These are phyloP conservation scores for Sungouiella thailandica DNA, from an alignment of 805 yeast genomes.

Conservation along the genomic window DNA sequence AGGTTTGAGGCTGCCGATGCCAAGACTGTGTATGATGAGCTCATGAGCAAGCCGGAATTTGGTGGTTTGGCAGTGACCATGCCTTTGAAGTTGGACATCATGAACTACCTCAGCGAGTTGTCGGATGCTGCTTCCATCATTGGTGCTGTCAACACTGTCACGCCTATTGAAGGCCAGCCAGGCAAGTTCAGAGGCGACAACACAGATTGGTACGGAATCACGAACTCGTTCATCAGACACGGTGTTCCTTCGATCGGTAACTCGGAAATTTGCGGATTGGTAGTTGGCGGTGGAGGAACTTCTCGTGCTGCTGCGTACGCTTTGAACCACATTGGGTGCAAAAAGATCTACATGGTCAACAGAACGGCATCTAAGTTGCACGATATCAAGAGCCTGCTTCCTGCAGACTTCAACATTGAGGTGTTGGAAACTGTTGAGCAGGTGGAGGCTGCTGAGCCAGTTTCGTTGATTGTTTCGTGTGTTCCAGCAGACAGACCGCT, in stretches of 20 bases:
- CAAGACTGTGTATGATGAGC: conserved; percentile 44
- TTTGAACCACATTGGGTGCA: conserved; percentile 70
- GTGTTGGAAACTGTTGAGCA: conserved; percentile 47
- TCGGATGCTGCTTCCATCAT: conserved; percentile 74
- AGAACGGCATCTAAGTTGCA: conserved; percentile 66
- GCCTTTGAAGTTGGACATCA: conserved; percentile 82
- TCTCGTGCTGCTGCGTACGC: conserved; percentile 94
- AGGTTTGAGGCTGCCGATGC: conserved; percentile 67
- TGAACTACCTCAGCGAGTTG: conserved; percentile 58
- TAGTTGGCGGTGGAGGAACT: conserved; percentile 97
- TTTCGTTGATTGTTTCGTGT: conserved; percentile 68
- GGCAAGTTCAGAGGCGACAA: conserved; percentile 71
- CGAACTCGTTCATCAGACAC: conserved; percentile 54
- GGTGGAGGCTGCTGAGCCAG: conserved; percentile 39
- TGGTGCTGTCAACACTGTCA: conserved; percentile 92
- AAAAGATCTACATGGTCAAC: conserved; percentile 70
- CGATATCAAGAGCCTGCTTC: conserved; percentile 58
- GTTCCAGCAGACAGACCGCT: conserved; percentile 78
- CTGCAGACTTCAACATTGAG: conserved; percentile 52
- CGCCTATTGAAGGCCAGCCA: conserved; percentile 35
- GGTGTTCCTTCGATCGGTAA: conserved; percentile 50
- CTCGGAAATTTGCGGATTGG: conserved; percentile 53
- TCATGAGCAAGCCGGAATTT: conserved; percentile 48
- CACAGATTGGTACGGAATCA: conserved; percentile 94
- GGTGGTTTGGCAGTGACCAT: conserved; percentile 97